phyloP scores from a whole-genome alignment of 805 yeast species.

The Wickerhamiella azymoides region DNA sequence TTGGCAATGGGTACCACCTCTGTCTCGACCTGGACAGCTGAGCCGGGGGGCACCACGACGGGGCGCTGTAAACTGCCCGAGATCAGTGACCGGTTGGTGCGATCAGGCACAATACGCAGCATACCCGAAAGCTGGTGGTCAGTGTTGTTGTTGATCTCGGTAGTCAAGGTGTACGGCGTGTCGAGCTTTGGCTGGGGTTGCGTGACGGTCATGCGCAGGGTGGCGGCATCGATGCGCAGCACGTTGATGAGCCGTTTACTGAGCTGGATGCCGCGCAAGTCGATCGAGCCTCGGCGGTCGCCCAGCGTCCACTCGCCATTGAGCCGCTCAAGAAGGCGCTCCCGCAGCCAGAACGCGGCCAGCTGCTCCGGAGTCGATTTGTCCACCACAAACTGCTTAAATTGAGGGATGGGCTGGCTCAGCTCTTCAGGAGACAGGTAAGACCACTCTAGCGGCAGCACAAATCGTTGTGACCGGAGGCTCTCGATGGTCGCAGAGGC shows the following conservation, averaged over 20 bases:
- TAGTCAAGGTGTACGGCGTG: constrained; percentile 36
- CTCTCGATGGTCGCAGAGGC: constrained; percentile 22
- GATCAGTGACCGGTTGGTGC: constrained; percentile 47
- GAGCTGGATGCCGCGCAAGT: constrained; percentile 51
- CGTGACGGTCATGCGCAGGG: neutral
- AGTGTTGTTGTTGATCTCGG: constrained; percentile 39
- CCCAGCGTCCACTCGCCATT: constrained; percentile 48
- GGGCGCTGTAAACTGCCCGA: constrained; percentile 61
- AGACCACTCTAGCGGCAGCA: constrained; percentile 56
- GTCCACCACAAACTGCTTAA: constrained; percentile 56
- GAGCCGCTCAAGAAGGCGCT: constrained; percentile 43
- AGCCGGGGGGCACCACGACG: constrained; percentile 34
- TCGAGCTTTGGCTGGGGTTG: constrained; percentile 29
- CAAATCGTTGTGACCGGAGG: constrained; percentile 39
- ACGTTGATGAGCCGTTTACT: constrained; percentile 46
- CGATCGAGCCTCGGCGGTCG: constrained; percentile 41
- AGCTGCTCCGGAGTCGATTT: constrained; percentile 42
- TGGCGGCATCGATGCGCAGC: constrained; percentile 19
- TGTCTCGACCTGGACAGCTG: constrained; percentile 30
- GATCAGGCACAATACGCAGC: constrained; percentile 42
- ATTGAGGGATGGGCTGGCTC: constrained; percentile 50
- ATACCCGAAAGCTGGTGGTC: constrained; percentile 35
- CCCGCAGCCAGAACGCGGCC: constrained; percentile 71
- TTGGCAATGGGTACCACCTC: constrained; percentile 54
- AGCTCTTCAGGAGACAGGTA: constrained; percentile 31